Percentiles rank a stretch among this genome's conserved stretches.
phyloP scores from a whole-genome alignment of 2,329 filamentous ascomycete species.

The Penicillium nordicum region DNA sequence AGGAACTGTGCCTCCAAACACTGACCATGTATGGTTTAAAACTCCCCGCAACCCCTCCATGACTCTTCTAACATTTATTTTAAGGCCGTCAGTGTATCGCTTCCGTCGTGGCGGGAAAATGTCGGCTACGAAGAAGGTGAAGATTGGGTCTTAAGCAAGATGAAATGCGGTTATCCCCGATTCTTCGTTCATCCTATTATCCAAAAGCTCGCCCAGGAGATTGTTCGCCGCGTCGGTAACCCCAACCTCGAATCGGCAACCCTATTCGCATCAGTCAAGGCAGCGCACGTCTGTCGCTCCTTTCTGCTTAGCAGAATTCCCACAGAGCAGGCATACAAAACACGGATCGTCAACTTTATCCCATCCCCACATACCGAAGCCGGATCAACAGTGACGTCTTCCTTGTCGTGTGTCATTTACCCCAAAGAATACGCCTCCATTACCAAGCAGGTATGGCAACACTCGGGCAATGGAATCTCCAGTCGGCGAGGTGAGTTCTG shows the following conservation, averaged over 20 bases:
- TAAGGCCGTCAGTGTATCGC: conserved; percentile 93
- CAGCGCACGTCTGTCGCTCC: conserved; percentile 68
- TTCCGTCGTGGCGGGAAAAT: conserved; percentile 89
- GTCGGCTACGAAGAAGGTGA: conserved; percentile 92
- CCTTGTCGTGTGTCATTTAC: conserved; percentile 69
- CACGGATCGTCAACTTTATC: conserved; percentile 54
- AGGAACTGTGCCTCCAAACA: conserved; percentile 72
- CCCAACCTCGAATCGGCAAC: conserved; percentile 64
- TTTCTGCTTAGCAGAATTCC: conserved; percentile 60
- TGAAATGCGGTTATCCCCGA: conserved; percentile 89
- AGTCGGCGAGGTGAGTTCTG: conserved; percentile 91
- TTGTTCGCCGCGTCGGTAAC: conserved; percentile 58
- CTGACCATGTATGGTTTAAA: conserved; percentile 64
- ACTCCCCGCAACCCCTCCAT: conserved; percentile 25
- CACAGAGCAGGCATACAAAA: conserved; percentile 44
- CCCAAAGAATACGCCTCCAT: conserved; percentile 63
- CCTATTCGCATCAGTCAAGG: conserved; percentile 71
- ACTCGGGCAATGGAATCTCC: conserved; percentile 87
- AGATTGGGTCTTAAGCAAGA: conserved; percentile 75
- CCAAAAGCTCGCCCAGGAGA: conserved; percentile 64
- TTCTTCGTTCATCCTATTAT: conserved; percentile 92
- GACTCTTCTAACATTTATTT: conserved; percentile 11
- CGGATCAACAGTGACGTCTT: conserved; percentile 53
- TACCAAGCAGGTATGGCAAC: conserved; percentile 97
- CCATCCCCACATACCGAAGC: conserved; percentile 62